A percentile compares a stretch with the other conserved stretches of the same genome.
These are phyloP conservation scores for Entophlyctis luteolus DNA, from an alignment of 192 early-diverging fungal species.

Conservation along the genomic window DNA sequence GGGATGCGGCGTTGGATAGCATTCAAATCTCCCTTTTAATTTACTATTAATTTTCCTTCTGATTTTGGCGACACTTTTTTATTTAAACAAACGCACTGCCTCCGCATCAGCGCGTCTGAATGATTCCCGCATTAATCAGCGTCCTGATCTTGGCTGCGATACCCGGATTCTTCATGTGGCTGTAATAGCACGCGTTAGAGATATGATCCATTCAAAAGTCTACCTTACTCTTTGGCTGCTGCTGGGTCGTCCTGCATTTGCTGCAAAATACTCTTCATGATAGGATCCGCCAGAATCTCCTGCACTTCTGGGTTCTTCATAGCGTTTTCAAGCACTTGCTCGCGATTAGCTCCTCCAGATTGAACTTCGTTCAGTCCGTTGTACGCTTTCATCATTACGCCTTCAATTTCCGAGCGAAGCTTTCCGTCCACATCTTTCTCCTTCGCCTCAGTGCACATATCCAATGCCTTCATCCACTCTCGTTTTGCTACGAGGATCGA, in stretches of 20 bases:
- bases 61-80: no score
- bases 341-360: constrained; percentile 57
- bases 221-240: constrained; percentile 73
- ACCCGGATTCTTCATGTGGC: constrained; percentile 89
- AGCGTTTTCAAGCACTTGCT: constrained; percentile 81
- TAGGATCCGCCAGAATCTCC: constrained; percentile 81
- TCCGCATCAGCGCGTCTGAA: constrained; percentile 34
- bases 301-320: constrained; percentile 88
- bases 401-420: constrained; percentile 78
- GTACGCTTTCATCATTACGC: constrained; percentile 65
- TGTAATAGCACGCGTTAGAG: constrained; percentile 6
- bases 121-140: constrained; percentile 80
- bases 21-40: no score
- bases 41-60: no score
- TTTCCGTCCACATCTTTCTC: constrained; percentile 78
- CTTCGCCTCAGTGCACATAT: constrained; percentile 75
- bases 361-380: constrained; percentile 63
- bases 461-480: constrained; percentile 80
- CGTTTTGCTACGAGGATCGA: constrained; percentile 81
- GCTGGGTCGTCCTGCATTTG: constrained; percentile 96
- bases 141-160: constrained; percentile 93
- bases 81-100: no score
- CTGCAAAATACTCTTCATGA: constrained; percentile 94
- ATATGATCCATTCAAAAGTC: not conserved
- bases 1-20: no score